These are phyloP conservation scores for Neurospora discreta DNA, from an alignment of 495 filamentous ascomycete species.

Conservation along the genomic window DNA sequence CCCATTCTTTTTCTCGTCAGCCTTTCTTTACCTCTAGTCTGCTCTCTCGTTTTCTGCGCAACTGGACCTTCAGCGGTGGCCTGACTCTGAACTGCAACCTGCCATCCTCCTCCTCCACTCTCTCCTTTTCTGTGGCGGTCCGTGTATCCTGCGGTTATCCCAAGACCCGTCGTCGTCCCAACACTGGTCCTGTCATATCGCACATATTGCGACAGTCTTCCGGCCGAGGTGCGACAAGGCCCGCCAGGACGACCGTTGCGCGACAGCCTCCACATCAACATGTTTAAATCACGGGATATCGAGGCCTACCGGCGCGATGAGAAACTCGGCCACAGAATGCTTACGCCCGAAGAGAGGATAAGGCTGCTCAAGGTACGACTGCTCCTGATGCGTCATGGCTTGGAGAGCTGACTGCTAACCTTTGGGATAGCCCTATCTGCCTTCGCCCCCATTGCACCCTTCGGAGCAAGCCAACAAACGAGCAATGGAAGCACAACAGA, in stretches of 20 bases:
- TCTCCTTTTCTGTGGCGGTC: not conserved
- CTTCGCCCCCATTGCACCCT: constrained; percentile 37
- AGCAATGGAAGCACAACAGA: constrained; percentile 18
- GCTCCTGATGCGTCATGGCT: not conserved
- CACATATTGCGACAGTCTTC: not conserved
- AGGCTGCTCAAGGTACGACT: constrained; percentile 46
- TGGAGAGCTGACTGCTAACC: constrained; percentile 9
- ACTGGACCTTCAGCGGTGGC: not conserved
- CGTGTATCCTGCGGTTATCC: not conserved
- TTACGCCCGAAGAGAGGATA: constrained; percentile 58
- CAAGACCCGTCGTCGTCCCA: not conserved
- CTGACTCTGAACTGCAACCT: not conserved
- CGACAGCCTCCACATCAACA: constrained; percentile 17
- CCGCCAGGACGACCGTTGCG: not conserved
- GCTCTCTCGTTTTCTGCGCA: not conserved
- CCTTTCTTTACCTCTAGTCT: not conserved
- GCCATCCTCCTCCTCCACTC: not conserved
- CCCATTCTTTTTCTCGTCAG: not conserved
- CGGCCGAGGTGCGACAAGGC: not conserved
- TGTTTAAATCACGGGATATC: constrained; percentile 46
- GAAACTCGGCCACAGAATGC: constrained; percentile 42
- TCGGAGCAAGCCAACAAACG: constrained; percentile 11
- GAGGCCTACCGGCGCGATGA: constrained; percentile 54
- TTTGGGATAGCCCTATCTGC: constrained; percentile 55
- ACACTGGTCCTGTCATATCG: not conserved